Evolutionary conservation across 495 filamentous ascomycete species (phyloP).

Genomic region (Pseudevernia furfuracea): DNA sequence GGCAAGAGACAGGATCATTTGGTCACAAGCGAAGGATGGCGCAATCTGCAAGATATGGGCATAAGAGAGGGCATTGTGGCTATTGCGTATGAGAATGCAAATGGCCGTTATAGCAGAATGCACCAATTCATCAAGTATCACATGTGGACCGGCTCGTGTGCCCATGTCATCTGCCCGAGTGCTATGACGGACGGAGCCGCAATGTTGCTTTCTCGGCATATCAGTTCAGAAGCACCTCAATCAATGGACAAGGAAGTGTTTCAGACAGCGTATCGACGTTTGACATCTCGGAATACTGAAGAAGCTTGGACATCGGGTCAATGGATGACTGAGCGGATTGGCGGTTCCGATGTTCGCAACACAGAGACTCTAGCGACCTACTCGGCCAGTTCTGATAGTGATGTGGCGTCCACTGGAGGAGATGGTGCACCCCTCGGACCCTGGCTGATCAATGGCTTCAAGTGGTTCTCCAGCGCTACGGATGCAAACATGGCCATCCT

Average conservation of each 20-base stretch:
- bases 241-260: too few species aligned
- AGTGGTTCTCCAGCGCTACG: conserved; percentile 50
- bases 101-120: conserved; percentile 42
- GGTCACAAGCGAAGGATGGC: conserved; percentile 40
- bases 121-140: conserved; percentile 55
- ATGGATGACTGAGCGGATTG: too few species aligned
- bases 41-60: conserved; percentile 35
- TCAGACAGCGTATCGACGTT: too few species aligned
- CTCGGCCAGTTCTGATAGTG: conserved; percentile 16
- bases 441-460: conserved; percentile 60
- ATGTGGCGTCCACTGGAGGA: conserved; percentile 23
- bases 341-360: too few species aligned
- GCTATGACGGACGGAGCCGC: conserved; percentile 68
- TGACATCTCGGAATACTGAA: too few species aligned
- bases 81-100: conserved; percentile 35
- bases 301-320: too few species aligned
- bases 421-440: conserved; percentile 46
- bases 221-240: too few species aligned
- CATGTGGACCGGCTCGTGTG: conserved; percentile 55
- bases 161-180: conserved; percentile 58
- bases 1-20: conserved; percentile 35
- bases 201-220: too few species aligned
- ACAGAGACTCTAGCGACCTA: conserved; percentile 50
- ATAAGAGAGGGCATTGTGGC: conserved; percentile 36
- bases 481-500: conserved; percentile 63